These are phyloP conservation scores for Henckelia pumila DNA, from an alignment of 257 asterid species.

Conservation along the genomic window DNA sequence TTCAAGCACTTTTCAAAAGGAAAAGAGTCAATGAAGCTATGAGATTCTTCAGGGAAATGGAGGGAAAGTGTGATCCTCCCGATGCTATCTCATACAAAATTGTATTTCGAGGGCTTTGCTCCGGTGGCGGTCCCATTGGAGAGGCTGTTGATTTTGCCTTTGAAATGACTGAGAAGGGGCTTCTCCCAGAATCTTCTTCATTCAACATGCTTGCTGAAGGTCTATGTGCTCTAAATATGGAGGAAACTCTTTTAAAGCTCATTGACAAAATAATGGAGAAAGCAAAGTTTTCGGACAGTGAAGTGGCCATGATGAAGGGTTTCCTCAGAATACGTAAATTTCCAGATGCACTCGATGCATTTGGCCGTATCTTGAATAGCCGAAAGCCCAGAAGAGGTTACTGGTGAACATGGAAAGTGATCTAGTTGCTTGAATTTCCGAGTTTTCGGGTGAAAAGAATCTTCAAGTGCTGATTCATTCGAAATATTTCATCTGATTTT, in stretches of 20 bases:
- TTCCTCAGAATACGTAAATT: conserved; percentile 72
- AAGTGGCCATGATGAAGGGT: conserved; percentile 69
- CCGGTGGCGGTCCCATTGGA: conserved; percentile 78
- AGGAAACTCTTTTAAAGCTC: conserved; percentile 61
- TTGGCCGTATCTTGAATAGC: conserved; percentile 56
- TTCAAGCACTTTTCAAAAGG: conserved; percentile 66
- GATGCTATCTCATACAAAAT: conserved; percentile 73
- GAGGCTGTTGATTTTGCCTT: conserved; percentile 84
- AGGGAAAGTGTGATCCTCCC: conserved; percentile 71
- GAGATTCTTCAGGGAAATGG: conserved; percentile 89
- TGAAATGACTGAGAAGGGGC: conserved; percentile 76
- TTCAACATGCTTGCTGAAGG: conserved; percentile 87
- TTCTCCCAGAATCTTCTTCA: conserved; percentile 62
- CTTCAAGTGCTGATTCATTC: background rate
- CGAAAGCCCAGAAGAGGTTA: conserved; percentile 45
- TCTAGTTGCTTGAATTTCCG: background rate
- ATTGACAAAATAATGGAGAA: conserved; percentile 51
- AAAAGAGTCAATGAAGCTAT: conserved; percentile 61
- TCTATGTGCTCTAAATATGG: conserved; percentile 70
- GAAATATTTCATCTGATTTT: background rate
- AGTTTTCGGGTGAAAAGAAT: background rate
- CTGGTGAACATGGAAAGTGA: conserved; percentile 27
- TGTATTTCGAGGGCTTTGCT: conserved; percentile 77
- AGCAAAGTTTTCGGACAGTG: conserved; percentile 55
- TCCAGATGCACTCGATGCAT: conserved; percentile 63